Evolutionary conservation across 768 basidiomycete genomes (phyloP), one percentile per base, ranked within the genome.

Genomic region (Leccinum incarnatum): DNA sequence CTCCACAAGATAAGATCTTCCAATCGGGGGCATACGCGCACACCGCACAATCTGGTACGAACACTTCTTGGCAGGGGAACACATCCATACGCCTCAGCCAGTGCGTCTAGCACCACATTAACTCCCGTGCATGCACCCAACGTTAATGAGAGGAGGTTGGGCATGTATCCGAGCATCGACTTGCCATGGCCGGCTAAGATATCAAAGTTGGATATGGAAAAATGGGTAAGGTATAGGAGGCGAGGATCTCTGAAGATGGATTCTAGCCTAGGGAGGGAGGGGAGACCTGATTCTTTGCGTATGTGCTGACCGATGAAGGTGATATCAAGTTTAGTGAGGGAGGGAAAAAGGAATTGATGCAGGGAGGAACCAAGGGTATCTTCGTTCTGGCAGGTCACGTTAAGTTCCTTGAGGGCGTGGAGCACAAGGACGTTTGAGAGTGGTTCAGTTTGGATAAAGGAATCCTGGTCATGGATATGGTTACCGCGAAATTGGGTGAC

Each of bases 231-330:
- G 55, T 73, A 65, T 3, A 75, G 78, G 29, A 84, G 76, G 52
- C 82, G 82, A 6, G 83, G 83, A 68, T 85, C 82, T 54, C 79
- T 79, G 66, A 85, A 82, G 57, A 86, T 73, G 37, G 72, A 77
- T 67, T 83, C 81, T 29, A 82, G 74, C 30, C 78, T 76, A 40
- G 81, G 80, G 54, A 85, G 70, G 6, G 63, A 53, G 14, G 79
- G 77, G 14, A 64, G 17, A 23, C 55, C 58, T 45, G 65, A 52
- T 42, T 62, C 65, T 59, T 63, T 67, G 49, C 63, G 66, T 32
- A 55, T 51, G 25, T 65, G 65, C 19, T 66, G 68, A 54, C 74
- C 76, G 50, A 75, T 62, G 53, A 78, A 77, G 40, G 76, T 69
- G 53, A 84, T 66, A 55, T 79, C 79, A 54, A 82, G 72, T 51